phyloP scores from a whole-genome alignment of 768 basidiomycete genomes.

The Auriculariales sp. region DNA sequence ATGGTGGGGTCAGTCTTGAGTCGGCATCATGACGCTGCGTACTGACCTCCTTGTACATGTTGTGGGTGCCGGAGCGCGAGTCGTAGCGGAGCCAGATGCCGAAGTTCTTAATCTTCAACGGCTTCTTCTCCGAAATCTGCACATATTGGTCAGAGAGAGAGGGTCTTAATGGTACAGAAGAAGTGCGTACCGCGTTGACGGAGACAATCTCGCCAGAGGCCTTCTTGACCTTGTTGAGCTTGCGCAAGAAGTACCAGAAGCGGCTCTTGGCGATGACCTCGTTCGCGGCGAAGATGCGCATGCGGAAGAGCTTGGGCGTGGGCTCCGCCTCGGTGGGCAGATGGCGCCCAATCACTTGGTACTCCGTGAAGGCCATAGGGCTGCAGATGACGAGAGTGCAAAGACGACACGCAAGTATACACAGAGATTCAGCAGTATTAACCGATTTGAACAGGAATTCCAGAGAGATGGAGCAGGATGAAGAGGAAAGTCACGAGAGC shows the following conservation, averaged over 20 bases:
- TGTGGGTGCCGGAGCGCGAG: conserved; percentile 98
- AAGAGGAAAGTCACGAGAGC: no score
- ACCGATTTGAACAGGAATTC: no score
- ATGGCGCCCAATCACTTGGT: conserved; percentile 94
- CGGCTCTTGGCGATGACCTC: conserved; percentile 98
- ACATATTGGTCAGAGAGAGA: conserved; percentile 16
- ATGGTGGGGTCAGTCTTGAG: neutral
- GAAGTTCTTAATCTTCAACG: conserved; percentile 98
- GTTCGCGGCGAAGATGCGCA: conserved; percentile 98
- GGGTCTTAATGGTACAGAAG: conserved; percentile 10
- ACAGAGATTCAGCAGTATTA: no score
- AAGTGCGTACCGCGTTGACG: conserved; percentile 83
- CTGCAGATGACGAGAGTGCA: no score
- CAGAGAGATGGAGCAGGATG: no score
- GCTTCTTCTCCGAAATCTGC: conserved; percentile 96
- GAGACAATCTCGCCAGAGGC: conserved; percentile 98
- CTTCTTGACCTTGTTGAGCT: conserved; percentile 99
- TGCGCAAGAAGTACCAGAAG: conserved; percentile 99
- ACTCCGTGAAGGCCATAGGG: conserved; percentile 85
- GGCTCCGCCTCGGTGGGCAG: conserved; percentile 87
- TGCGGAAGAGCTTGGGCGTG: conserved; percentile 95
- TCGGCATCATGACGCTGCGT: neutral
- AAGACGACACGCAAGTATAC: no score
- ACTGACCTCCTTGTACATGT: conserved; percentile 76
- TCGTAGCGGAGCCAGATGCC: conserved; percentile 99